Conservation (phyloP, 2,329 filamentous ascomycete genomes). For the Cordyceps pruinosa region DNA sequence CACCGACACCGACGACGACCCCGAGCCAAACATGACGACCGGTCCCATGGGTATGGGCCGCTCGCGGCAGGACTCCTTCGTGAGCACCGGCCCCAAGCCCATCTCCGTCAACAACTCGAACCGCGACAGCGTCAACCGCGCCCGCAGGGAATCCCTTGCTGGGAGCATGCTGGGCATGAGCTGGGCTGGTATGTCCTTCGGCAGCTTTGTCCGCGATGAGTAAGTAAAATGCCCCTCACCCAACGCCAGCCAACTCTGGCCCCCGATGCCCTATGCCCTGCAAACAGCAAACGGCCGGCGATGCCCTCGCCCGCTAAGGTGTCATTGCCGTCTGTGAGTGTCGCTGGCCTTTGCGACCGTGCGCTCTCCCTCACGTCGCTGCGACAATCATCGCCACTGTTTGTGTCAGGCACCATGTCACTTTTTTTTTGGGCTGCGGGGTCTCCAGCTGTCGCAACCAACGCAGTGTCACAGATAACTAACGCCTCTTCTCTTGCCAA, state of each 20-base stretch:
- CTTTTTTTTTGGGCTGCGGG: conserved; percentile 9
- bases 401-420: not conserved
- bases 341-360: not conserved
- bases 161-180: conserved; percentile 79
- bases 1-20: conserved; percentile 23
- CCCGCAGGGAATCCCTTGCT: conserved; percentile 54
- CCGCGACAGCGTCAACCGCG: conserved; percentile 50
- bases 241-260: conserved; percentile 9
- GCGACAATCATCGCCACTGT: not conserved
- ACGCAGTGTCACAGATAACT: conserved; percentile 15
- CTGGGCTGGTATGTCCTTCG: conserved; percentile 93
- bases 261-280: conserved; percentile 16
- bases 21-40: conserved; percentile 47
- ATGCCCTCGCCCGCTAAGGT: not conserved
- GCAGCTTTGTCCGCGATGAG: conserved; percentile 97
- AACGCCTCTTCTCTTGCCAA: conserved; percentile 19
- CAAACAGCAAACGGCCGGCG: conserved; percentile 15
- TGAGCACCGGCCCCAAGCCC: conserved; percentile 58
- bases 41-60: conserved; percentile 50
- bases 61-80: conserved; percentile 58
- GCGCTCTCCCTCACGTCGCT: not conserved
- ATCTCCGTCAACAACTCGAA: conserved; percentile 61
- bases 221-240: conserved; percentile 46
- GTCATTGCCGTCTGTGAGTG: not conserved
- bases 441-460: conserved; percentile 2